Percentiles rank a stretch among this genome's conserved stretches.
Conservation (phyloP, 192 early-diverging fungal genomes). For the Coemansia sp. region DNA sequence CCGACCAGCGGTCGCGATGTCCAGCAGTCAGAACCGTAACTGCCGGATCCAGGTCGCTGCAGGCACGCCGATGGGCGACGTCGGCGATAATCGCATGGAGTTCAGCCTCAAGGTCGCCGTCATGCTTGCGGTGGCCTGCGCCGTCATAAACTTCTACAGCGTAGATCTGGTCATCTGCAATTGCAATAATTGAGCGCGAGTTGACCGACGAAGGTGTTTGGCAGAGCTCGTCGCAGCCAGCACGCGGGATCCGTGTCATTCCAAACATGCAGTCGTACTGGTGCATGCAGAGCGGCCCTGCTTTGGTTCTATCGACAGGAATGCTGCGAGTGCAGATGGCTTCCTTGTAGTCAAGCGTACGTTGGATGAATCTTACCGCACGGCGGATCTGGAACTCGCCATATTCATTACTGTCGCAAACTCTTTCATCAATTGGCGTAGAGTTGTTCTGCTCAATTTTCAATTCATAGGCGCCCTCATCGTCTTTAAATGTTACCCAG, state of each 20-base stretch:
- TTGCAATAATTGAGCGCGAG: slow-evolving; percentile 61
- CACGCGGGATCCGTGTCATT: slow-evolving; percentile 77
- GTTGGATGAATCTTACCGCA: slow-evolving; percentile 70
- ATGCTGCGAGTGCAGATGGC: slow-evolving; percentile 57
- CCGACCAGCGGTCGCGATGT: slow-evolving; percentile 82
- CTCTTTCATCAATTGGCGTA: no score
- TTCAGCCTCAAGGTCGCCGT: slow-evolving; percentile 73
- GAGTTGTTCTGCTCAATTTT: no score
- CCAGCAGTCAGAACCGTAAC: slow-evolving; percentile 71
- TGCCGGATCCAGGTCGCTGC: slow-evolving; percentile 54
- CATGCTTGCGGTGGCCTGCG: slow-evolving; percentile 54
- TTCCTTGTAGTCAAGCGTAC: slow-evolving; percentile 75
- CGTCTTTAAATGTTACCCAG: slow-evolving; percentile 71
- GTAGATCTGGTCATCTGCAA: slow-evolving; percentile 80
- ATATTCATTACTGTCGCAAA: slow-evolving; percentile 57
- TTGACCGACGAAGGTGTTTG: slow-evolving; percentile 9
- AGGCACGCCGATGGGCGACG: slow-evolving; percentile 33
- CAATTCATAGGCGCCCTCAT: no score
- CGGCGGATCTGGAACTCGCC: slow-evolving; percentile 77
- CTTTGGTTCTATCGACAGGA: slow-evolving; percentile 67
- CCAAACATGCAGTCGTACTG: slow-evolving; percentile 82
- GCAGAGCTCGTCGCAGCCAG: slow-evolving; percentile 69
- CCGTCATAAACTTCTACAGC: slow-evolving; percentile 65
- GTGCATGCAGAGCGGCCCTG: slow-evolving; percentile 77
- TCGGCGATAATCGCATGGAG: slow-evolving; percentile 60